These are phyloP conservation scores for Selaginella tamariscina DNA, from an alignment of 75 land plant species.

Conservation along the genomic window DNA sequence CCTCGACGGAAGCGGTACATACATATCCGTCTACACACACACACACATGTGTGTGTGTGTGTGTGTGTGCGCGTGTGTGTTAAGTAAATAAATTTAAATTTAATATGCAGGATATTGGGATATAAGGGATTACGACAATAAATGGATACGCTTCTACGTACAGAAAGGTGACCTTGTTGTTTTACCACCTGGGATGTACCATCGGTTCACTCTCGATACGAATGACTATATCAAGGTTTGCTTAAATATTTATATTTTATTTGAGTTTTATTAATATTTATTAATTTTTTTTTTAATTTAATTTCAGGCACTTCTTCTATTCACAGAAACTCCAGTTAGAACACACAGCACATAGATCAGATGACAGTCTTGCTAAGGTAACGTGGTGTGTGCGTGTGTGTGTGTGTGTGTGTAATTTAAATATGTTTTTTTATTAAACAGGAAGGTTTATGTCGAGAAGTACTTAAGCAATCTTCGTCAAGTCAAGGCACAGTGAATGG, in stretches of 20 bases:
- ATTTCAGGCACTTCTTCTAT: slow-evolving; percentile 1
- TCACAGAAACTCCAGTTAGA: slow-evolving; percentile 8
- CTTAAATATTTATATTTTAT: background rate
- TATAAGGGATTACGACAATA: slow-evolving; percentile 1
- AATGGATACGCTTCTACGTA: slow-evolving; percentile 11
- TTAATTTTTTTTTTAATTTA: background rate
- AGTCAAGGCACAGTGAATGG: background rate
- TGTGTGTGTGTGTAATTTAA: background rate
- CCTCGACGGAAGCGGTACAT: slow-evolving; percentile 6
- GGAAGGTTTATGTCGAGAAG: background rate
- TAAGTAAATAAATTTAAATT: background rate
- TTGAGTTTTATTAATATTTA: background rate
- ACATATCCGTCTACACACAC: too few relatives aligned
- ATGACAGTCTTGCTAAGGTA: background rate
- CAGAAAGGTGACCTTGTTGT: slow-evolving; percentile 9
- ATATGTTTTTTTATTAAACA: background rate
- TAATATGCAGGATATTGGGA: slow-evolving; percentile 9
- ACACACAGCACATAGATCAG: background rate
- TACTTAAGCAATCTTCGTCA: background rate
- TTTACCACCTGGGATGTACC: slow-evolving; percentile 9
- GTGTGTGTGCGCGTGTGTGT: too few relatives aligned
- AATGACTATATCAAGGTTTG: slow-evolving; percentile 10
- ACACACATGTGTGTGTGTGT: too few relatives aligned
- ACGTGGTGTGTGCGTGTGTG: background rate
- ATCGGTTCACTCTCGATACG: slow-evolving; percentile 7